phyloP scores from a whole-genome alignment of 1,139 yeast genomes.

The Entelexis paramagnoliae region DNA sequence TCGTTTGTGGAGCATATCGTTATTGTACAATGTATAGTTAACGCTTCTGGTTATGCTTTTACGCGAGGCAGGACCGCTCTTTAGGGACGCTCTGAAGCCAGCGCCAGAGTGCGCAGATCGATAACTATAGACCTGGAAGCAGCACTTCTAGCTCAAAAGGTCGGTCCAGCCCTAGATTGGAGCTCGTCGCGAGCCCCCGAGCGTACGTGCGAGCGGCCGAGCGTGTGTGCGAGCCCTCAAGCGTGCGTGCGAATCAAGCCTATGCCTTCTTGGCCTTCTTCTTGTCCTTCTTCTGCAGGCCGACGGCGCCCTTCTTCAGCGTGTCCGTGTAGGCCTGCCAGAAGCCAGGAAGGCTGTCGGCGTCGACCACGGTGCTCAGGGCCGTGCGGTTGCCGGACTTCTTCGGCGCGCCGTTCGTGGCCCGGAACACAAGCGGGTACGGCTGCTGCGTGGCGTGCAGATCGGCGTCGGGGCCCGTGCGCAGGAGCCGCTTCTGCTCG shows the following conservation, averaged over 20 bases:
- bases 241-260: not conserved
- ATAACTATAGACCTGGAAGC: too few relatives aligned
- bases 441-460: conserved; percentile 21
- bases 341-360: conserved; percentile 48
- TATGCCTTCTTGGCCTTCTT: conserved; percentile 18
- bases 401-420: conserved; percentile 47
- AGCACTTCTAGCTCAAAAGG: too few relatives aligned
- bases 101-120: too few relatives aligned
- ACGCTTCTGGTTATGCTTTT: too few relatives aligned
- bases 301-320: conserved; percentile 51
- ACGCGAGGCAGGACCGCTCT: too few relatives aligned
- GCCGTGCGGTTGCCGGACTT: conserved; percentile 42
- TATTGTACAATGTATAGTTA: too few relatives aligned
- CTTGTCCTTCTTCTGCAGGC: conserved; percentile 54
- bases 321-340: conserved; percentile 61
- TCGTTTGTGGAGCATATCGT: too few relatives aligned
- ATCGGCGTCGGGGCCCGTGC: conserved; percentile 22
- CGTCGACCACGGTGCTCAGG: conserved; percentile 54
- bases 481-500: conserved; percentile 23
- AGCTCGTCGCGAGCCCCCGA: too few relatives aligned
- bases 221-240: too few relatives aligned
- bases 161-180: too few relatives aligned
- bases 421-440: conserved; percentile 24
- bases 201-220: too few relatives aligned
- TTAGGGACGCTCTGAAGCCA: too few relatives aligned